Conservation (phyloP, 345 rosid species). For the Euphorbia pulcherrima region DNA sequence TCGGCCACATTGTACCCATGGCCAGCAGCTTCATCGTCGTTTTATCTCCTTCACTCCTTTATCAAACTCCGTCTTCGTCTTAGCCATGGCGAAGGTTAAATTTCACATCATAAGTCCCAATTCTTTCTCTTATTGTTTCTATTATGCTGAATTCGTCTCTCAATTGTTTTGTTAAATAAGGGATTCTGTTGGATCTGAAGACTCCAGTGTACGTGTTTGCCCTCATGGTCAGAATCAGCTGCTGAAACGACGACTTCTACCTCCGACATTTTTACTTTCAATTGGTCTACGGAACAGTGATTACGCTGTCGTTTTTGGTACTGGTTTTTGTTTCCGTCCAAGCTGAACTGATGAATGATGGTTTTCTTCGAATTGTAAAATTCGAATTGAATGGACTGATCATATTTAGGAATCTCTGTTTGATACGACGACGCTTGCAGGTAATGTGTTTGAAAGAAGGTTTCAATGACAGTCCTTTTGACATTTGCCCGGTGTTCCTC, state of each 20-base stretch:
- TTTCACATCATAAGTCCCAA: background rate
- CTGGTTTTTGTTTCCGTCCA: background rate
- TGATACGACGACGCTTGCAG: background rate
- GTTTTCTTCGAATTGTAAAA: background rate
- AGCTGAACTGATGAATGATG: background rate
- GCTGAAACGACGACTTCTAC: slow-evolving; percentile 23
- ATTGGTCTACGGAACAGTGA: slow-evolving; percentile 72
- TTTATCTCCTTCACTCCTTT: slow-evolving; percentile 33
- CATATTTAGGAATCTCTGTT: background rate
- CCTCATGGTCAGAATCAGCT: slow-evolving; percentile 45
- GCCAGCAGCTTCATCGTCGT: slow-evolving; percentile 40
- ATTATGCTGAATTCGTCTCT: background rate
- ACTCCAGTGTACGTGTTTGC: slow-evolving; percentile 44
- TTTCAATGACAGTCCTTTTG: slow-evolving; percentile 29
- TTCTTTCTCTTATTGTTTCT: no score
- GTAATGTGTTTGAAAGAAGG: slow-evolving; percentile 26
- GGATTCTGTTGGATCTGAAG: slow-evolving; percentile 36
- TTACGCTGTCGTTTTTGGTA: slow-evolving; percentile 82
- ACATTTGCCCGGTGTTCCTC: slow-evolving; percentile 64
- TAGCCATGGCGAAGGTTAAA: slow-evolving; percentile 26
- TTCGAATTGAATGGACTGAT: background rate
- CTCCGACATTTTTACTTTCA: slow-evolving; percentile 38
- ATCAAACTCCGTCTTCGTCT: slow-evolving; percentile 8
- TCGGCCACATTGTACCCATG: slow-evolving; percentile 44
- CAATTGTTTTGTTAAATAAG: slow-evolving; percentile 14